Base-by-base conservation (phyloP, 2,329 filamentous ascomycete genomes). In the Hypoxylon sp. region DNA sequence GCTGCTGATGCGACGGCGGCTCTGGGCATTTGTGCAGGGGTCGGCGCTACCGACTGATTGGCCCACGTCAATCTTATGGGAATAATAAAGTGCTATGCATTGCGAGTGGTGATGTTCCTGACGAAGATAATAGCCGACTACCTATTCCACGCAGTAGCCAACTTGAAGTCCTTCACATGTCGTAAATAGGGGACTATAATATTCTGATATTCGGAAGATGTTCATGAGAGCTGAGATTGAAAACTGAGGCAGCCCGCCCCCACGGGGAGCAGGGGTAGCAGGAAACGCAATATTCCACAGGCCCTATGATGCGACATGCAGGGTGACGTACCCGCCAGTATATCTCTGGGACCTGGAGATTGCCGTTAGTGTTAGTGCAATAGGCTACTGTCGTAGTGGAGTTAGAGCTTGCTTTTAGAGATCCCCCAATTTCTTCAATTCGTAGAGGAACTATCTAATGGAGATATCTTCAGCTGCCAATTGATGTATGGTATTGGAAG, bases 171-270 rank as follows among this genome's bases (percentile, higher is more conserved):
- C 32, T 15, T 37, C 13, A 37, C 5, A n/a, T n/a, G 15, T 37
- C 13, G 13, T 6, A 15, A n/a, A 37, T 4, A 37, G n/a, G 30
- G 32, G n/a, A n/a, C 4, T 37, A 13, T 20, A 6, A 20, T 19
- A 17, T 20, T 41, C 37, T 17, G 37, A 39, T 39, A 17, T 39
- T 17, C 37, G 15, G 4, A 1, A 24, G n/a, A 6, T 26, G 20
- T 24, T 24, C 26, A 7, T 26, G 43, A 46, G 43, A 46, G 11
- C 10, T 48, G 13, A 11, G 8, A 30, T 32, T 50, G 47, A 26
- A 26, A 26, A 26, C 20, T 63, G 60, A 63, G 60, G 55, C 60
- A 51, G 60, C 60, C 60, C 37, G 55, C 20, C 60, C 60, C 59
- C 49, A 50, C 49, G 59, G 59, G 59, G 54, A 37, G 44, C 34